These are phyloP conservation scores for Diaporthe aspalathi DNA, from an alignment of 2,329 filamentous ascomycete genomes.

Conservation along the genomic window DNA sequence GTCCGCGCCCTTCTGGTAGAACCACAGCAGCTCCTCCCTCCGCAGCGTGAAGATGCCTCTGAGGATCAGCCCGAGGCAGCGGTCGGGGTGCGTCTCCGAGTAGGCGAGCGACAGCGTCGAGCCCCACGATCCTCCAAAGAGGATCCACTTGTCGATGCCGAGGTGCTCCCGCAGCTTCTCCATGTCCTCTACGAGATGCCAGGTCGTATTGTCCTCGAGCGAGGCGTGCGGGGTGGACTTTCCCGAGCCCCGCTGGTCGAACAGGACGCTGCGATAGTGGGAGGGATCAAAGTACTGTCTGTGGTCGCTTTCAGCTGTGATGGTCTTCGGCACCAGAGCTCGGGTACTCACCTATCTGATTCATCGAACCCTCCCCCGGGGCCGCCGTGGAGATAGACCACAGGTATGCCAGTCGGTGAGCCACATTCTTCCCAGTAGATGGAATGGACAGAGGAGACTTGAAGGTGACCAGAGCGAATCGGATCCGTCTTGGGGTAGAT, in stretches of 20 bases:
- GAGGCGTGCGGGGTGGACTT: slow-evolving; percentile 50
- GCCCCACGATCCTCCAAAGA: slow-evolving; percentile 57
- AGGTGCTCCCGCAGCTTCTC: slow-evolving; percentile 52
- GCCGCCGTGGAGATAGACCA: slow-evolving; percentile 58
- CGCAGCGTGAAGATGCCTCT: slow-evolving; percentile 51
- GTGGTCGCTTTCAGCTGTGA: slow-evolving; percentile 45
- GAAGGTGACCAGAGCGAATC: slow-evolving; percentile 44
- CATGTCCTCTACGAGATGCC: slow-evolving; percentile 52
- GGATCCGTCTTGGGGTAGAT: slow-evolving; percentile 43
- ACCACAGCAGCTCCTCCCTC: slow-evolving; percentile 52
- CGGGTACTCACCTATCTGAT: not conserved
- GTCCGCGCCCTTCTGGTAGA: slow-evolving; percentile 46
- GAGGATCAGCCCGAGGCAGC: slow-evolving; percentile 49
- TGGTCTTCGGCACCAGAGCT: slow-evolving; percentile 38
- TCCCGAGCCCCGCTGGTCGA: slow-evolving; percentile 55
- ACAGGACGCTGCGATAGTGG: slow-evolving; percentile 50
- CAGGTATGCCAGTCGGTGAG: slow-evolving; percentile 44
- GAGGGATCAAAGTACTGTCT: slow-evolving; percentile 51
- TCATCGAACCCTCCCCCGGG: slow-evolving; percentile 49
- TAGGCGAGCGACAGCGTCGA: slow-evolving; percentile 54
- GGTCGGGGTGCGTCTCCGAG: slow-evolving; percentile 51
- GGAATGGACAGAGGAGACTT: slow-evolving; percentile 45
- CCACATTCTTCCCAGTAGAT: slow-evolving; percentile 46
- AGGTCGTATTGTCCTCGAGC: slow-evolving; percentile 53
- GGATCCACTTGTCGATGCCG: slow-evolving; percentile 51